Percentiles rank a stretch among this genome's conserved stretches.
These are phyloP conservation scores for Amanita molliuscula DNA, from an alignment of 768 basidiomycete species.

Conservation along the genomic window DNA sequence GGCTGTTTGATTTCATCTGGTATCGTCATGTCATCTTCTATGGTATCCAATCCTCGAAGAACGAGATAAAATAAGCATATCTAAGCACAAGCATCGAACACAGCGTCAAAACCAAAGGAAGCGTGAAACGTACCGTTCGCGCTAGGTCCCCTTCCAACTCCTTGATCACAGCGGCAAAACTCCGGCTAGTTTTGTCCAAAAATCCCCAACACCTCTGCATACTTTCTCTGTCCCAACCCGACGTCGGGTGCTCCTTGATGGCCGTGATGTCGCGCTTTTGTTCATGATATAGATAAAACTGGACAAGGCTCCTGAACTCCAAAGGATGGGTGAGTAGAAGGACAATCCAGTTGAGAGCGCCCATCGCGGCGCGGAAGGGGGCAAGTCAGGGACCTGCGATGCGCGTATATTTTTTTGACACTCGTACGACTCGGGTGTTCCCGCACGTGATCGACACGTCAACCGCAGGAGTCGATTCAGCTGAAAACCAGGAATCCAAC, in stretches of 20 bases:
- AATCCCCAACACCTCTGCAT: slow-evolving; percentile 92
- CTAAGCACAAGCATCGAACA: slow-evolving; percentile 25
- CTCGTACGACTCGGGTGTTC: slow-evolving; percentile 4
- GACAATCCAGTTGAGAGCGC: slow-evolving; percentile 46
- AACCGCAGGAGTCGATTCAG: too few relatives aligned
- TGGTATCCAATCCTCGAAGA: slow-evolving; percentile 88
- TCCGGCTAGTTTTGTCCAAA: slow-evolving; percentile 80
- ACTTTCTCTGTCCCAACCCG: slow-evolving; percentile 76
- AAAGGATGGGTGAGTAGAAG: slow-evolving; percentile 69
- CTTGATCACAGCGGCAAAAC: slow-evolving; percentile 90
- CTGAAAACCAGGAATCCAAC: too few relatives aligned
- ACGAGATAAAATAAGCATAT: slow-evolving; percentile 94
- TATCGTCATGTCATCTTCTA: slow-evolving; percentile 98
- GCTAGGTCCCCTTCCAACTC: slow-evolving; percentile 94
- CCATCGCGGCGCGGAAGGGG: slow-evolving; percentile 27
- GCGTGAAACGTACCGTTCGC: slow-evolving; percentile 56
- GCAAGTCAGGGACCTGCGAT: neutral
- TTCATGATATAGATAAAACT: slow-evolving; percentile 79
- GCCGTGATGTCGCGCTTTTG: slow-evolving; percentile 74
- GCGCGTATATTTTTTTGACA: neutral
- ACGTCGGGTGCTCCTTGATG: slow-evolving; percentile 60
- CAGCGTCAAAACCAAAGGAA: neutral
- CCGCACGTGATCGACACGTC: neutral
- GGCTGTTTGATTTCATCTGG: slow-evolving; percentile 81
- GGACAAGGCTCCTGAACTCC: slow-evolving; percentile 76